A percentile compares a stretch with the other conserved stretches of the same genome.
Evolutionary conservation across 495 filamentous ascomycete species (phyloP).

Genomic region (Daldinia vernicosa): DNA sequence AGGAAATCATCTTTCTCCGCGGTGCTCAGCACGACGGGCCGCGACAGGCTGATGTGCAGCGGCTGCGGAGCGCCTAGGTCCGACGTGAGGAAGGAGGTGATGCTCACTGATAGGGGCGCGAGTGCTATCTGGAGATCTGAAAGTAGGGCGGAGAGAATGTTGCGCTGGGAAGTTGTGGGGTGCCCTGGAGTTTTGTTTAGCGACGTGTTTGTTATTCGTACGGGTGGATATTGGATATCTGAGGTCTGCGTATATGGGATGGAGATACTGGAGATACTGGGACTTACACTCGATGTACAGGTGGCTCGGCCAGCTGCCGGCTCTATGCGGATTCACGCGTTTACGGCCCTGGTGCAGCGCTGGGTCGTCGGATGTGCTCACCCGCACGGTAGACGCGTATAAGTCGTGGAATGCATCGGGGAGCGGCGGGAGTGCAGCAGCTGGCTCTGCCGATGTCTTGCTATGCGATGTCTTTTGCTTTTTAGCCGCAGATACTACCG

Average conservation of each 20-base stretch:
- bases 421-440: conserved; percentile 73
- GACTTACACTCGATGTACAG: conserved; percentile 90
- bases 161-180: conserved; percentile 66
- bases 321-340: conserved; percentile 81
- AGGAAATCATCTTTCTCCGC: conserved; percentile 71
- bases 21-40: conserved; percentile 72
- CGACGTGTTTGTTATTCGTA: background rate
- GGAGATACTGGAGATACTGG: no score
- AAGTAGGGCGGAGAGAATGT: conserved; percentile 63
- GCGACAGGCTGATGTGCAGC: conserved; percentile 89
- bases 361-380: conserved; percentile 82
- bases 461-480: conserved; percentile 40
- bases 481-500: conserved; percentile 23
- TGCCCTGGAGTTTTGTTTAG: conserved; percentile 65
- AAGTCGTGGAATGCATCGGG: conserved; percentile 86
- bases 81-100: conserved; percentile 73
- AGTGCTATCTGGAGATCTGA: conserved; percentile 44
- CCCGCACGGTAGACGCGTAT: conserved; percentile 80
- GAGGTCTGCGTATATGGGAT: background rate
- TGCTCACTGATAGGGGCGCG: conserved; percentile 30
- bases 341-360: conserved; percentile 84
- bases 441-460: conserved; percentile 29
- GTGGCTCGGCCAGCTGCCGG: conserved; percentile 93
- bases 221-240: no score
- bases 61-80: conserved; percentile 82